Base-by-base conservation (phyloP, 306 rosid species). In the Quercus engelmannii region DNA sequence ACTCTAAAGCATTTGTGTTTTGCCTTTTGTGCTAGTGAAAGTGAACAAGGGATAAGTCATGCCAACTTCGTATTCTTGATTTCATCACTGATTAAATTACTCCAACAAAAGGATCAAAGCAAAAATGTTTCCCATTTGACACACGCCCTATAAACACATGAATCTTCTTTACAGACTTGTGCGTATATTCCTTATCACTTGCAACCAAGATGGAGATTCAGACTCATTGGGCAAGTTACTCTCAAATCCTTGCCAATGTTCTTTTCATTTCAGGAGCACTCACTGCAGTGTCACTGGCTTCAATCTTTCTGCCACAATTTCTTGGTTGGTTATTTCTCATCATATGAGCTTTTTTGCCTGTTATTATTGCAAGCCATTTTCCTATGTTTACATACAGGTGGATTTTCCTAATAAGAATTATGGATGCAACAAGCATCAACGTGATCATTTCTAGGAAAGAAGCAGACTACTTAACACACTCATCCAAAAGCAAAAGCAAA, bases 261-360 rank as follows among this genome's bases (percentile, higher is more conserved):
- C 76, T 74, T 68, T 69, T 83, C 14, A 13, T 78, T 23, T 67
- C 25, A 1, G 82, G 82, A 23, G 20, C 67, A 52, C 28, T 82
- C 17, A 74, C 86, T 18, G 58, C 74, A 1, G 69, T 41, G 1
- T 78, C 86, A 6, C 67, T 83, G 23, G 58, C 74, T 1, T 65
- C 76, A 10, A 68, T 83, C 73, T 17, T 78, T n/a, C 4, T 74
- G 55, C 28, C 18, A 5, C 52, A 3, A 15, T 14, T 18, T 0
- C 76, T 78, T 31, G 33, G 74, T 12, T 49, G 59, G 76, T 5
- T 74, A 74, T 68, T 83, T 46, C 56, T 83, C 20, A 74, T 78
- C 52, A 19, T 59, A 1, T 78, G 76, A 77, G 79, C 72, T 73
- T 74, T 71, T 31, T 14, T 82, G 25, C 76, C 65, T 28, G 0